Evolutionary conservation across 2,329 filamentous ascomycete genomes (phyloP).

Genomic region (Paramyrothecium sp.): DNA sequence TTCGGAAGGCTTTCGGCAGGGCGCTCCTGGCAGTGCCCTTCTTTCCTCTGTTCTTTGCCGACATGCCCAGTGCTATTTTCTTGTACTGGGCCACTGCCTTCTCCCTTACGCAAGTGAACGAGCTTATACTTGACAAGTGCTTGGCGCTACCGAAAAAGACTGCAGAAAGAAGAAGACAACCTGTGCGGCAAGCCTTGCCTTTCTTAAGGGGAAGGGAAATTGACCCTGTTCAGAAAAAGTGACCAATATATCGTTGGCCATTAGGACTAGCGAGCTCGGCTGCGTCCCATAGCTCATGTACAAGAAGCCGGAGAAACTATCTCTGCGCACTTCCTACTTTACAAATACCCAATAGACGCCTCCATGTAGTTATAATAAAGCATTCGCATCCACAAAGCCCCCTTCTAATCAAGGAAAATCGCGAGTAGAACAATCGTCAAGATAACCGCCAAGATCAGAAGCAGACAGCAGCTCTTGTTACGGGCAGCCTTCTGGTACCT

Average conservation of each 20-base stretch:
- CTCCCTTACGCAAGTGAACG: slow-evolving; percentile 30
- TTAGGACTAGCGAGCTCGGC: no score
- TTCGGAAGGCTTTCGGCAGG: slow-evolving; percentile 25
- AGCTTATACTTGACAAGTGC: slow-evolving; percentile 21
- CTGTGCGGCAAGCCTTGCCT: not conserved
- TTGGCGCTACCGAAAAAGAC: slow-evolving; percentile 10
- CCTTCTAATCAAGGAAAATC: slow-evolving; percentile 66
- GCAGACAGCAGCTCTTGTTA: slow-evolving; percentile 88
- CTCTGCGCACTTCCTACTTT: slow-evolving; percentile 18
- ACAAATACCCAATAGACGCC: slow-evolving; percentile 20
- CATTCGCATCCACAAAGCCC: not conserved
- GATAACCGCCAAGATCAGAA: slow-evolving; percentile 86
- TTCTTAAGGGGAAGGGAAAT: not conserved
- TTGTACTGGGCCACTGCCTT: slow-evolving; percentile 39
- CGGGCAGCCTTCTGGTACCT: slow-evolving; percentile 94
- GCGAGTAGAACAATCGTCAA: slow-evolving; percentile 87
- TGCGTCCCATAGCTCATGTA: slow-evolving; percentile 8
- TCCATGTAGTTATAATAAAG: slow-evolving; percentile 12
- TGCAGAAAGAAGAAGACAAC: not conserved
- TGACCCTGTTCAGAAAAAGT: no score
- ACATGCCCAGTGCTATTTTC: slow-evolving; percentile 38
- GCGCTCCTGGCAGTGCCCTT: slow-evolving; percentile 29
- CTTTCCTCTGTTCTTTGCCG: slow-evolving; percentile 29
- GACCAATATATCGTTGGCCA: no score
- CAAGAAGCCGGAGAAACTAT: slow-evolving; percentile 12